Evolutionary conservation across 108 stramenopile species (phyloP).

Genomic region (Craspedostauros australis): DNA sequence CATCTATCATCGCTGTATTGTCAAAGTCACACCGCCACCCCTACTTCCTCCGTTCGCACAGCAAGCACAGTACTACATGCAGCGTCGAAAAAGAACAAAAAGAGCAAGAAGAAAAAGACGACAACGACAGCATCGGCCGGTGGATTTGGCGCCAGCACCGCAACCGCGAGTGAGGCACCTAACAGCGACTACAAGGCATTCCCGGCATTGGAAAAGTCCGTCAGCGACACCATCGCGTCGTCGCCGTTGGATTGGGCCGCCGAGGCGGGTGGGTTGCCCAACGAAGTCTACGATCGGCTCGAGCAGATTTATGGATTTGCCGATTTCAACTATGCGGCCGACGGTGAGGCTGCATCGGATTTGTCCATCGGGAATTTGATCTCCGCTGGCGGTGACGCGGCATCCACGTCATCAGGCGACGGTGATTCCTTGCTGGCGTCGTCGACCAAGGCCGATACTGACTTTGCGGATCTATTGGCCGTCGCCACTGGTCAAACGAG

Average conservation of each 20-base stretch:
- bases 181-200: conserved; percentile 40
- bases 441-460: conserved; percentile 1
- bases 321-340: conserved; percentile 57
- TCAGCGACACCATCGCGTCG: conserved; percentile 50
- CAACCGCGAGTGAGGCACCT: not conserved
- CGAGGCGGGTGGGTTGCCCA: conserved; percentile 29
- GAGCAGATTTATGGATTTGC: conserved; percentile 78
- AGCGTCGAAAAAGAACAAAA: not conserved
- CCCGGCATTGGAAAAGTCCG: conserved; percentile 54
- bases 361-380: conserved; percentile 51
- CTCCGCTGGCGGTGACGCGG: conserved; percentile 10
- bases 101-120: not conserved
- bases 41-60: not conserved
- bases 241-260: conserved; percentile 19
- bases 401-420: no score
- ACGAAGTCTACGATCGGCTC: conserved; percentile 76
- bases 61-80: not conserved
- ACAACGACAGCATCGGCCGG: conserved; percentile 2
- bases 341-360: not conserved
- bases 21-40: not conserved
- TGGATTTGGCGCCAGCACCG: conserved; percentile 15
- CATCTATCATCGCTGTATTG: conserved; percentile 1
- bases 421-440: not conserved
- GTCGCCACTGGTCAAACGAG: conserved; percentile 13
- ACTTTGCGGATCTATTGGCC: conserved; percentile 24